Base-by-base conservation (phyloP, 345 rosid species). In the Salix dunnii region DNA sequence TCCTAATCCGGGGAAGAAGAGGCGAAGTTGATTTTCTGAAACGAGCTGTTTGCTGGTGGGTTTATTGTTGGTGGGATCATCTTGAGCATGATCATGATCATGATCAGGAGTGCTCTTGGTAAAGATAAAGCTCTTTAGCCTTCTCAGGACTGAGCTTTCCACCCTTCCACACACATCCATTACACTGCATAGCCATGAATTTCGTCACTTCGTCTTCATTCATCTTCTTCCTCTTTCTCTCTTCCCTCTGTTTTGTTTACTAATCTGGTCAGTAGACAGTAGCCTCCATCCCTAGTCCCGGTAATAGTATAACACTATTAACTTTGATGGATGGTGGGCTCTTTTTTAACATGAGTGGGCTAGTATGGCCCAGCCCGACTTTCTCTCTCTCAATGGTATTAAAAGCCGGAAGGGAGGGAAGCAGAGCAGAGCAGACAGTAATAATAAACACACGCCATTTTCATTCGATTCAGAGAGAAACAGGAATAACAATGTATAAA, bases 131-230 rank as follows among this genome's bases (percentile, higher is more conserved):
- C 46, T 92, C 95, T 80, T 94, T 89, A 1, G 98, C 98, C 90
- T 89, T 94, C 87, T 92, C 98, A 43, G 94, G 87, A 85, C 88
- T 88, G 79, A 96, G 78, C 80, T 75, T 91, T 67, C 95, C 96
- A 55, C 97, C 99, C 75, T 92, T 96, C 99, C 97, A 96, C 2
- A 77, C 80, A 76, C 98, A 96, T 28, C 97, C 97, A 77, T 91
- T 96, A 69, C 91, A 94, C 99, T 96, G 90, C 62, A 77, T 5
- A 77, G 11, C 48, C 60, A 33, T 33, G 36, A 5, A 40, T 40
- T 94, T 90, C 20, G 40, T 66, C 23, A 40, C 72, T 43, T 14
- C 66, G n/a, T n/a, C n/a, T n/a, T n/a, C n/a, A n/a, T 27, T 21
- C 27, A 8, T 65, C 79, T 70, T 25, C 86, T 77, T 9, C 42